These are phyloP conservation scores for Beverwykella pulmonaria DNA, from an alignment of 495 filamentous ascomycete species.

Conservation along the genomic window DNA sequence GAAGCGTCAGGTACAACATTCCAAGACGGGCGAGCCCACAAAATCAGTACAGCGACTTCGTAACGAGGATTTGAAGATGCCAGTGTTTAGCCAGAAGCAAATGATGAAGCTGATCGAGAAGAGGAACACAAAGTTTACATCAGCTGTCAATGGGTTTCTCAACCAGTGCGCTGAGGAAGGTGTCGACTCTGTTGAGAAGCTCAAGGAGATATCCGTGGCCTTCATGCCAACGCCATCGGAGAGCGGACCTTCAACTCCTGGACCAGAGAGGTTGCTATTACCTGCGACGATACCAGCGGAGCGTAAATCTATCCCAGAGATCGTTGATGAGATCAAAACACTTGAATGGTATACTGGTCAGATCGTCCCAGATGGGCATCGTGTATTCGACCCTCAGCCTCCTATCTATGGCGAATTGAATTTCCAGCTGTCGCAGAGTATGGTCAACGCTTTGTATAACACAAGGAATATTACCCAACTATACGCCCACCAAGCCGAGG, in stretches of 20 bases:
- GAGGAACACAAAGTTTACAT: constrained; percentile 80
- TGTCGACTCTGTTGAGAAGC: constrained; percentile 66
- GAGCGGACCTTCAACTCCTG: constrained; percentile 55
- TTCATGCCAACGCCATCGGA: constrained; percentile 56
- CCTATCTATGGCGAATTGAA: constrained; percentile 81
- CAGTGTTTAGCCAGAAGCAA: constrained; percentile 89
- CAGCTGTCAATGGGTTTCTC: constrained; percentile 76
- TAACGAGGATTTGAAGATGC: constrained; percentile 88
- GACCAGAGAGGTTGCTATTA: constrained; percentile 47
- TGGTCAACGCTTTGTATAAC: constrained; percentile 95
- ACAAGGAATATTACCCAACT: constrained; percentile 79
- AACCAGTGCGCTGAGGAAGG: constrained; percentile 67
- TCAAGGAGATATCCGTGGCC: constrained; percentile 56
- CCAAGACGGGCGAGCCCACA: constrained; percentile 70
- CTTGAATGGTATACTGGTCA: constrained; percentile 88
- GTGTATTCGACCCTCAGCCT: constrained; percentile 86
- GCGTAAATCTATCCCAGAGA: constrained; percentile 79
- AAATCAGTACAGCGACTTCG: constrained; percentile 65
- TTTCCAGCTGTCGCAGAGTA: constrained; percentile 82
- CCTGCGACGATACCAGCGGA: constrained; percentile 78
- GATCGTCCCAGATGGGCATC: constrained; percentile 91
- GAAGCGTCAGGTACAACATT: constrained; percentile 72
- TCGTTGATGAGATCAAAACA: constrained; percentile 78
- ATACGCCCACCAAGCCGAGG: constrained; percentile 94
- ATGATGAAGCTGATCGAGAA: constrained; percentile 90